Evolutionary conservation across 345 rosid species (phyloP).

Genomic region (Cochlearia excelsa): DNA sequence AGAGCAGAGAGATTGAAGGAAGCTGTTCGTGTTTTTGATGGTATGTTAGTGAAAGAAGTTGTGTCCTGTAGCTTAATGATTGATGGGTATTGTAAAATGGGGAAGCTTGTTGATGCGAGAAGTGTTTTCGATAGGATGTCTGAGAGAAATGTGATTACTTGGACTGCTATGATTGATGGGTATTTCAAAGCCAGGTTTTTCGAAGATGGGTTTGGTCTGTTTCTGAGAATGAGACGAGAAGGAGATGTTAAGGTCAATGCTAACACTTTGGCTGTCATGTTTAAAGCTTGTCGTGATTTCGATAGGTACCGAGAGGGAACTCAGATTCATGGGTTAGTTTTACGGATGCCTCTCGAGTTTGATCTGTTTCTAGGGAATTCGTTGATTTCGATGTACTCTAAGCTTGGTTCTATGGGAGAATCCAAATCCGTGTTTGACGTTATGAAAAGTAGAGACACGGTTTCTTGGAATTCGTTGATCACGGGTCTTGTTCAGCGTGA

Average conservation of each 20-base stretch:
- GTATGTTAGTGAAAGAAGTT: slow-evolving; percentile 57
- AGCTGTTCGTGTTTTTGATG: slow-evolving; percentile 54
- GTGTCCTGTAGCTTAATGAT: slow-evolving; percentile 71
- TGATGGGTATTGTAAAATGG: slow-evolving; percentile 73
- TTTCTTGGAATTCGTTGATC: slow-evolving; percentile 79
- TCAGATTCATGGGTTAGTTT: slow-evolving; percentile 61
- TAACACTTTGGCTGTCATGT: slow-evolving; percentile 54
- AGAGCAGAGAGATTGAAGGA: slow-evolving; percentile 50
- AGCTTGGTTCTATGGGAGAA: slow-evolving; percentile 44
- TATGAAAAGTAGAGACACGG: slow-evolving; percentile 48
- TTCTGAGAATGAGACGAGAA: slow-evolving; percentile 58
- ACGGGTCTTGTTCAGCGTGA: slow-evolving; percentile 49
- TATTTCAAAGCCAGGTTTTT: slow-evolving; percentile 59
- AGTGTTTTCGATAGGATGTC: slow-evolving; percentile 50
- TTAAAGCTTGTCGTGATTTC: slow-evolving; percentile 60
- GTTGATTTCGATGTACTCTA: slow-evolving; percentile 61
- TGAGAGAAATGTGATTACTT: slow-evolving; percentile 69
- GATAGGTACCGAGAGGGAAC: slow-evolving; percentile 45
- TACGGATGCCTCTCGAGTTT: slow-evolving; percentile 45
- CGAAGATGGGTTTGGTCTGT: slow-evolving; percentile 56
- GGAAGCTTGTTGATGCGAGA: slow-evolving; percentile 52
- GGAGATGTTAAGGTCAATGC: slow-evolving; percentile 49
- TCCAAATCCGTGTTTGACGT: slow-evolving; percentile 46
- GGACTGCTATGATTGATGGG: slow-evolving; percentile 80
- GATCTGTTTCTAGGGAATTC: slow-evolving; percentile 65